Evolutionary conservation across 129 eudicot genomes (phyloP).

Genomic region (Saposhnikovia divaricata): DNA sequence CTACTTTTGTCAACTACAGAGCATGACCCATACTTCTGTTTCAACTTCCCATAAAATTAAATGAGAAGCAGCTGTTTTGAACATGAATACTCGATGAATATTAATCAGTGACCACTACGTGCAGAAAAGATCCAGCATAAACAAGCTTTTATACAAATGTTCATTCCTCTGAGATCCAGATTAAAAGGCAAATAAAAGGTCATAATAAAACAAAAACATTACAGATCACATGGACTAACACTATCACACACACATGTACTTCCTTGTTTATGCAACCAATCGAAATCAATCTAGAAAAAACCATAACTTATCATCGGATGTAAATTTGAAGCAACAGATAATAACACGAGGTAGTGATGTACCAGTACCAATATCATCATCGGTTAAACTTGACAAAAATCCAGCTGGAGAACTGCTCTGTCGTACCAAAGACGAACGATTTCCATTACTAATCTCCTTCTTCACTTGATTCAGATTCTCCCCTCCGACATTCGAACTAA

Average conservation of each 20-base stretch:
- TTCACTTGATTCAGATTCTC: slow-evolving; percentile 19
- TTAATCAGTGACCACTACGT: neutral
- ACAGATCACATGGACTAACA: neutral
- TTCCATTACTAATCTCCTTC: slow-evolving; percentile 11
- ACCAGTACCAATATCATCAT: slow-evolving; percentile 36
- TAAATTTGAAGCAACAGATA: neutral
- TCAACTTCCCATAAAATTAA: neutral
- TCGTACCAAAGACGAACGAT: slow-evolving; percentile 42
- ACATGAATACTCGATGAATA: neutral
- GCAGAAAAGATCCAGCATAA: neutral
- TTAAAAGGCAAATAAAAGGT: neutral
- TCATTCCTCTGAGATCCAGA: neutral
- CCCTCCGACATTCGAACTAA: neutral
- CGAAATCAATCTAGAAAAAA: neutral
- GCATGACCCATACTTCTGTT: neutral
- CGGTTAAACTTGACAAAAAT: slow-evolving; percentile 39
- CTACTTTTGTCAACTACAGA: neutral
- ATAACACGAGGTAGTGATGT: slow-evolving; percentile 1
- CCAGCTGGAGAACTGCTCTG: slow-evolving; percentile 89
- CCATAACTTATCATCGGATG: neutral
- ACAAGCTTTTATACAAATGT: neutral
- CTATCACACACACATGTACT: neutral
- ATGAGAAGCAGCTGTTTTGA: neutral
- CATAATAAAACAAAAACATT: neutral
- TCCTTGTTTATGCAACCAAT: neutral